Evolutionary conservation across 352 stramenopile species (phyloP), one percentile per base, ranked within the genome.

Genomic region (Blastocystis sp.): DNA sequence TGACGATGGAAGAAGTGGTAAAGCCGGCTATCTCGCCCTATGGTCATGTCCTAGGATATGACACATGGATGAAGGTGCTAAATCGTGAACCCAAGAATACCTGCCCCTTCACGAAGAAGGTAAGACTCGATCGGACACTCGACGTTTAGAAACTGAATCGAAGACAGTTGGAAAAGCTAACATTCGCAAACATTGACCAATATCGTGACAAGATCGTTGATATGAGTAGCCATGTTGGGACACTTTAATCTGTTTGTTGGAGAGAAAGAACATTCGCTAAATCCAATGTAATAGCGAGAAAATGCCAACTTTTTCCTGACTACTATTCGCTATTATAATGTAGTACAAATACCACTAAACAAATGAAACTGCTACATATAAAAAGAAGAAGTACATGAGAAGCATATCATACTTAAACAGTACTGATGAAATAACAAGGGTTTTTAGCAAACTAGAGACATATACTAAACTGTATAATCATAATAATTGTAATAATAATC

Each of bases 61-160:
- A 89, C 55, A 66, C 78, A 24, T 89, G 78, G 78, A 89, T 89
- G 41, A 39, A 45, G 34, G 66, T 89, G 30, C 30, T 89, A 54
- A 89, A 89, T 78, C 54, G 66, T 59, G 43, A 89, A 41, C 78
- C 78, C 16, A 89, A 89, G 66, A 89, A 89, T 43, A 89, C 78
- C n/a, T 89, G 78, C 76, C 78, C 78, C 13, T 89, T 79, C 47
- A 89, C 78, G 55, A 89, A 89, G 30, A 24, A 89, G 53, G 78
- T 89, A 34, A 30, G 26, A 26, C 39, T 6, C 18, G 6, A 34
- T 39, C 20, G 26, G 6, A 11, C n/a, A 11, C 6, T 39, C 66
- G n/a, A 89, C 3, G 39, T 26, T 37, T 89, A 89, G 78, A 89
- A 89, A 45, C 26, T 89, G 66, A 89, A 34, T 30, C 63, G 53